phyloP scores from a whole-genome alignment of 2,329 filamentous ascomycete genomes.

The Colletotrichum somersetense region DNA sequence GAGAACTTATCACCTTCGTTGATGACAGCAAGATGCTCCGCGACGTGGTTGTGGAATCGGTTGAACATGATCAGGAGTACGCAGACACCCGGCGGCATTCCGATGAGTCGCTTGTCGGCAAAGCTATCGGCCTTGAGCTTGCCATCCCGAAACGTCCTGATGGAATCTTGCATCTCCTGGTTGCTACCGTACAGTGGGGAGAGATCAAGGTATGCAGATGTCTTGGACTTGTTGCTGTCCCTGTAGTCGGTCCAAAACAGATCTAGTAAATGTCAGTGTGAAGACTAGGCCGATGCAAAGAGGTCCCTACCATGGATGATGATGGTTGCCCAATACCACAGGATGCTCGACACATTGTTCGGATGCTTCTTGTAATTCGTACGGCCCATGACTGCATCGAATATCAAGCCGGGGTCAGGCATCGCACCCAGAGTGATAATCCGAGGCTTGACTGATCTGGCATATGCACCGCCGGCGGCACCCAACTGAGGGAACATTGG shows the following conservation, averaged over 20 bases:
- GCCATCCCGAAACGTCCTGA: constrained; percentile 78
- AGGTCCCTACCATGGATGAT: constrained; percentile 73
- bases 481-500: constrained; percentile 74
- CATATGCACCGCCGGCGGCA: constrained; percentile 76
- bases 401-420: constrained; percentile 75
- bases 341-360: constrained; percentile 78
- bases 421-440: constrained; percentile 71
- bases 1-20: constrained; percentile 87
- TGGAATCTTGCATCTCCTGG: constrained; percentile 73
- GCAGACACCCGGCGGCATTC: constrained; percentile 78
- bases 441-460: constrained; percentile 72
- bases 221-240: constrained; percentile 72
- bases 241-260: constrained; percentile 77
- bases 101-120: constrained; percentile 76
- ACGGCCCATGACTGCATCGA: constrained; percentile 71
- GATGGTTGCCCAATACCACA: constrained; percentile 66
- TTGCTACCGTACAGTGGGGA: constrained; percentile 79
- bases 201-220: constrained; percentile 79
- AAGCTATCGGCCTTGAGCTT: constrained; percentile 80
- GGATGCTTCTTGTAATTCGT: constrained; percentile 69
- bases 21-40: constrained; percentile 82
- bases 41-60: constrained; percentile 89
- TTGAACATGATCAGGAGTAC: constrained; percentile 83
- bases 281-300: neutral
- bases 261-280: constrained; percentile 54